A percentile compares a stretch with the other conserved stretches of the same genome.
Conservation (phyloP, 2,329 filamentous ascomycete genomes). For the Rutstroemia sp. region DNA sequence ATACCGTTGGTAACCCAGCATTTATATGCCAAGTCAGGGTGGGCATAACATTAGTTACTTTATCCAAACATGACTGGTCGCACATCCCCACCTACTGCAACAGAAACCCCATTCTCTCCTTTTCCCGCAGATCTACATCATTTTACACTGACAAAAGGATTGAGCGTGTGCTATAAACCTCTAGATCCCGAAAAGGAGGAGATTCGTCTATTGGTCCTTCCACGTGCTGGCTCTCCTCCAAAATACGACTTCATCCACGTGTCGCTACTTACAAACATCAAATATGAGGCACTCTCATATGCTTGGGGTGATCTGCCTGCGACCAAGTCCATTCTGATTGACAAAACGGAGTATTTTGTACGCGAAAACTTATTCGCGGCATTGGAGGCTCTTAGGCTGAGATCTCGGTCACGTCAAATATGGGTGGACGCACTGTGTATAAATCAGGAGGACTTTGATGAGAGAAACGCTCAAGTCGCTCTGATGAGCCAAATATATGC, state of each 20-base stretch:
- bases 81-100: neutral
- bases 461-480: constrained; percentile 6
- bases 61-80: neutral
- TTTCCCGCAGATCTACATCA: neutral
- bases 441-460: constrained; percentile 7
- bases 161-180: neutral
- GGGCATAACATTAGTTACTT: no score
- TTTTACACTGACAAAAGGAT: neutral
- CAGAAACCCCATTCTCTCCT: neutral
- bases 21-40: neutral
- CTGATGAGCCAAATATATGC: constrained; percentile 6
- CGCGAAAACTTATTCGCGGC: constrained; percentile 5
- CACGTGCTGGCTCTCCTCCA: neutral
- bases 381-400: neutral
- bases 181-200: neutral
- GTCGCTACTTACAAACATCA: constrained; percentile 3
- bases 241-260: constrained; percentile 7
- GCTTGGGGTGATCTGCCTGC: constrained; percentile 6
- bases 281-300: constrained; percentile 12
- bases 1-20: no score
- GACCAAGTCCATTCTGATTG: constrained; percentile 1
- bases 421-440: constrained; percentile 8
- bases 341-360: neutral
- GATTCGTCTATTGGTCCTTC: constrained; percentile 1
- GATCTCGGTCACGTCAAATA: neutral